Evolutionary conservation across 2,329 filamentous ascomycete genomes (phyloP).

Genomic region (Knoxdaviesia capensis): DNA sequence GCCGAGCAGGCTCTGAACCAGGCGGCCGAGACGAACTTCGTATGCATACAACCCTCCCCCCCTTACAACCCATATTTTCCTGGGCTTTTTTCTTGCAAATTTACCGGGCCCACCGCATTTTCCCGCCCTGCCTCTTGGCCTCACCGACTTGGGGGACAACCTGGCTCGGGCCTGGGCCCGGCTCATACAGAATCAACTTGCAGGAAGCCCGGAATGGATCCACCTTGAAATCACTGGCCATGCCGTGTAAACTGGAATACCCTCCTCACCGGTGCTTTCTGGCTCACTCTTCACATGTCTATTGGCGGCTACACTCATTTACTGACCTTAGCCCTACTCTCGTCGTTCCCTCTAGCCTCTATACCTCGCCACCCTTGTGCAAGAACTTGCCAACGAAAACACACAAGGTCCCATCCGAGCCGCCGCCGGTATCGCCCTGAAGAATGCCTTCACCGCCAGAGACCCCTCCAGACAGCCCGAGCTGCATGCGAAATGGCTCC

Average conservation of each 20-base stretch:
- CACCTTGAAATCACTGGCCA: constrained; percentile 2
- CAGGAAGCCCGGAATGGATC: background rate
- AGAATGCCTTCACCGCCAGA: constrained; percentile 93
- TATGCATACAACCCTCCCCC: constrained; percentile 24
- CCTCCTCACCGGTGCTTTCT: no score
- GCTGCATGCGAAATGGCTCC: constrained; percentile 84
- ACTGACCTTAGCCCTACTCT: no score
- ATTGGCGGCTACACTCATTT: no score
- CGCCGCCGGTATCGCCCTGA: constrained; percentile 86
- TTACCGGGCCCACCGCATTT: no score
- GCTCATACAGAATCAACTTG: no score
- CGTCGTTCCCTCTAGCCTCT: constrained; percentile 39
- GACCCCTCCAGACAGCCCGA: constrained; percentile 74
- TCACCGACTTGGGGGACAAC: no score
- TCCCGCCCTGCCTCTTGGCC: no score
- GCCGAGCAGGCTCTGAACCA: constrained; percentile 88
- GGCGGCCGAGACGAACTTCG: constrained; percentile 89
- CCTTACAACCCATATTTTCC: background rate
- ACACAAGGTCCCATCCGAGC: constrained; percentile 70
- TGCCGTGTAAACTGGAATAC: no score
- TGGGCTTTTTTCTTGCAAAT: no score
- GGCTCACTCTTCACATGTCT: no score
- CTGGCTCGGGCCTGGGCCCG: no score
- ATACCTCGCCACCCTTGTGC: constrained; percentile 82
- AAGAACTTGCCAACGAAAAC: constrained; percentile 82